Base-by-base conservation (phyloP, 2,329 filamentous ascomycete species). In the Fusarium nygamai region DNA sequence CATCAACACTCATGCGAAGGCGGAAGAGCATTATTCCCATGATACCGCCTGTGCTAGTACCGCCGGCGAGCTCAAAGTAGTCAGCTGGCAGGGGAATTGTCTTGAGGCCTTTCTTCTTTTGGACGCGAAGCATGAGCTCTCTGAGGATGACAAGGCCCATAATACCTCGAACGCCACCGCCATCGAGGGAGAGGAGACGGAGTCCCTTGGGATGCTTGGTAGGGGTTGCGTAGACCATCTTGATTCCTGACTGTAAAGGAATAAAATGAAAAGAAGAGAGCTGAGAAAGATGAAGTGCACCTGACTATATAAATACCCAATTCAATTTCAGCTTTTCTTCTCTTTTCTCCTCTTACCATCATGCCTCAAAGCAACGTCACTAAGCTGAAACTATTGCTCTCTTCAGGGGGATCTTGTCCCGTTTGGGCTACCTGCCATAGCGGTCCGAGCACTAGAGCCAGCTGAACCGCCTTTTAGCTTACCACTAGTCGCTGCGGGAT, bases 21-120 rank as follows among this genome's bases (percentile, higher is more conserved):
- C 75, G 64, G 9, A 76, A 76, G 14, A 77, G 71, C 75, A 71
- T 72, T 7, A 72, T 72, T 0, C 70, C 70, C 38, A 72, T 72
- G 24, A 72, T 72, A 72, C 73, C 73, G 1, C 73, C 73, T 0
- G 73, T 74, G 41, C 73, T 76, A 0, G 73, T 76, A 20, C 73
- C 73, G 1, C 54, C 73, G 1, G 73, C 73, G 3, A 76, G 71
- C 17, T 76, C 72, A 11, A 76, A 76, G 8, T 76, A 76, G 19
- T 76, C 73, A 0, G 59, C 57, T 11, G 73, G 73, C 0, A 58
- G 54, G 14, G 66, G 66, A 14, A 68, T 46, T 3, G 39, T 31
- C 1, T 41, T 6, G 0, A 68, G 46, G 0, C 29, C 24, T 13
- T 68, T 67, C n/a, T 48, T 57, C 17, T 61, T 51, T 5, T 67